Evolutionary conservation across 768 basidiomycete genomes (phyloP).

Genomic region (Suillus occidentalis): DNA sequence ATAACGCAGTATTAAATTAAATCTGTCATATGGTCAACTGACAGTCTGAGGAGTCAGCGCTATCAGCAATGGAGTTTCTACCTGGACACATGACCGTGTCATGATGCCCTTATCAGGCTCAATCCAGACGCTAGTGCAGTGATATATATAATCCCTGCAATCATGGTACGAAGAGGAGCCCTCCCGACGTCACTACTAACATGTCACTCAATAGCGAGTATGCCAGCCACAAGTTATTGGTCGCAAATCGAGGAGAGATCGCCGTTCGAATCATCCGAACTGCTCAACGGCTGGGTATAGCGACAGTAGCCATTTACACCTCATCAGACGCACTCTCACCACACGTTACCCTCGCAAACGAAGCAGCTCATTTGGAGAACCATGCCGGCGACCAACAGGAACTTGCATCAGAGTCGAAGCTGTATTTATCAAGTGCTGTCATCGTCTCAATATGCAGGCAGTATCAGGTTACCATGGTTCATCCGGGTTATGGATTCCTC

Average conservation of each 20-base stretch:
- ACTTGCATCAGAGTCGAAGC: slow-evolving; percentile 38
- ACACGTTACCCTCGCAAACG: slow-evolving; percentile 57
- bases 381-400: slow-evolving; percentile 3
- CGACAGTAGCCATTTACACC: slow-evolving; percentile 59
- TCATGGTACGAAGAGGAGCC: not conserved
- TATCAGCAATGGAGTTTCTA: not conserved
- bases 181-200: not conserved
- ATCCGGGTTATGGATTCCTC: slow-evolving; percentile 67
- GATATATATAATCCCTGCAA: not conserved
- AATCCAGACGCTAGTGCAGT: not conserved
- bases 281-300: slow-evolving; percentile 49
- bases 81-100: not conserved
- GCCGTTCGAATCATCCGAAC: slow-evolving; percentile 63
- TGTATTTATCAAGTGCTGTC: slow-evolving; percentile 40
- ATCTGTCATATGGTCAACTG: not conserved
- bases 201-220: slow-evolving; percentile 19
- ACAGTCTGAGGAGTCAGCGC: too few species aligned
- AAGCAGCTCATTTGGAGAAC: slow-evolving; percentile 40
- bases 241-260: slow-evolving; percentile 76
- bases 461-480: slow-evolving; percentile 49
- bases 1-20: not conserved
- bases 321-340: slow-evolving; percentile 56
- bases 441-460: slow-evolving; percentile 46
- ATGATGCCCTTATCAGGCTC: not conserved
- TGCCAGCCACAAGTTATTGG: slow-evolving; percentile 49